phyloP scores from a whole-genome alignment of 2,329 filamentous ascomycete species.

The Calonectria honghensis region DNA sequence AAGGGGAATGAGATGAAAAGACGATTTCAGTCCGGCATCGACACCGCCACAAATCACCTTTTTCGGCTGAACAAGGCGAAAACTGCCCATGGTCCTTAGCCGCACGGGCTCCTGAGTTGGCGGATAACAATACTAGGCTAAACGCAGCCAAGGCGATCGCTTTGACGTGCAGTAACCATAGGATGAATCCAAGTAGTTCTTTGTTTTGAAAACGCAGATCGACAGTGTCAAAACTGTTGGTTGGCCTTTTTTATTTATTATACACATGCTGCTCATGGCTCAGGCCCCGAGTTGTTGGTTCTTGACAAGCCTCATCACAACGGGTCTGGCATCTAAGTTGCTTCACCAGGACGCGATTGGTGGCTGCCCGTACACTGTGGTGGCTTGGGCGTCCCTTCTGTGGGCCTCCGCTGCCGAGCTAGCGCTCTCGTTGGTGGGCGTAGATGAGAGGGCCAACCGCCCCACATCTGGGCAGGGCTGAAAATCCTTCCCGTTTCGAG shows the following conservation, averaged over 20 bases:
- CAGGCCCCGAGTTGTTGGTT: not conserved
- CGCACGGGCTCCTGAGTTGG: no score
- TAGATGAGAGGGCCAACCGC: no score
- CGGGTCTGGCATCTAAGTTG: no score
- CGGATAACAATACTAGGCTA: no score
- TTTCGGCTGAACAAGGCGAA: not conserved
- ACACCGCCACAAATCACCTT: not conserved
- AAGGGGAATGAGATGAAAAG: conserved; percentile 18
- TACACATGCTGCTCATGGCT: not conserved
- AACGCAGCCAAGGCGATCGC: no score
- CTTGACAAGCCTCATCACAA: not conserved
- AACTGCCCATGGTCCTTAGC: not conserved
- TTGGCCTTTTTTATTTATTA: not conserved
- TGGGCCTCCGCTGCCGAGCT: no score
- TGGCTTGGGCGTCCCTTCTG: no score
- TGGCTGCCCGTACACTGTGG: no score
- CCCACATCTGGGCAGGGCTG: not conserved
- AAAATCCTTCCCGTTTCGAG: not conserved
- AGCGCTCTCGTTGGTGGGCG: no score
- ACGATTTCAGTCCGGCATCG: not conserved
- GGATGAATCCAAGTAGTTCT: no score
- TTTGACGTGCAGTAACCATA: no score
- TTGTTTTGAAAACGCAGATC: not conserved
- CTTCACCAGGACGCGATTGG: no score
- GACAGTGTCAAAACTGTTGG: not conserved